Evolutionary conservation across 2,329 filamentous ascomycete species (phyloP).

Genomic region (Mycosphaerella sp.): DNA sequence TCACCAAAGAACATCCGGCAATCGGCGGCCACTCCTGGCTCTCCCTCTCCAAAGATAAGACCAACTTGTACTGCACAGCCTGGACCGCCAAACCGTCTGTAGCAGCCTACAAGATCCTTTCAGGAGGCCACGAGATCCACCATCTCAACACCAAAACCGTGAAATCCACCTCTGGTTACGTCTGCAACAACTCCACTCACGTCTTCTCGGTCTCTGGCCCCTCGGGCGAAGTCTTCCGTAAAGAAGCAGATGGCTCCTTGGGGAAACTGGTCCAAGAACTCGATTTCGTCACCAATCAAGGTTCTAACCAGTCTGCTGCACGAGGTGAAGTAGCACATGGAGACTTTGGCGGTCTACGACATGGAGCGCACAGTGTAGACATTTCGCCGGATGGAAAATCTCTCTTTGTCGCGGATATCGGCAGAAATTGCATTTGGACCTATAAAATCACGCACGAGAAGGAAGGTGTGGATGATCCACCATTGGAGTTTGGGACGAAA

Average conservation of each 20-base stretch:
- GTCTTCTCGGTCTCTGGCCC: constrained; percentile 33
- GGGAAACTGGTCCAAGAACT: constrained; percentile 32
- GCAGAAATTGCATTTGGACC: constrained; percentile 34
- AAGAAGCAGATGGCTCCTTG: constrained; percentile 29
- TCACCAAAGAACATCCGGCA: constrained; percentile 28
- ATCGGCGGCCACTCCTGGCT: constrained; percentile 35
- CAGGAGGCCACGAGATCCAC: constrained; percentile 23
- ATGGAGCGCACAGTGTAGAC: constrained; percentile 33
- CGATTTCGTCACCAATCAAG: constrained; percentile 28
- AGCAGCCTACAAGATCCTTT: constrained; percentile 28
- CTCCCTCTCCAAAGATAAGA: constrained; percentile 28
- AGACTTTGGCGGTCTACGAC: constrained; percentile 33
- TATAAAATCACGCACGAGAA: constrained; percentile 26
- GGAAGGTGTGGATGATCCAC: constrained; percentile 18
- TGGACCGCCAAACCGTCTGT: constrained; percentile 33
- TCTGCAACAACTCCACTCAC: constrained; percentile 29
- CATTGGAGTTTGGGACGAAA: constrained; percentile 27
- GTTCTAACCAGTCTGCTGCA: constrained; percentile 26
- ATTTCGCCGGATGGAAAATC: constrained; percentile 28
- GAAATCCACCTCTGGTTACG: constrained; percentile 32
- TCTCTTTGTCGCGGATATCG: constrained; percentile 34
- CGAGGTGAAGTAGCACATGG: constrained; percentile 31
- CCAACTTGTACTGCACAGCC: constrained; percentile 33
- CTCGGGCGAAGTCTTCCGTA: constrained; percentile 31
- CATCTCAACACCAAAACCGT: constrained; percentile 32